These are phyloP conservation scores for Raphanus raphanistrum DNA, from an alignment of 345 rosid genomes.

Conservation along the genomic window DNA sequence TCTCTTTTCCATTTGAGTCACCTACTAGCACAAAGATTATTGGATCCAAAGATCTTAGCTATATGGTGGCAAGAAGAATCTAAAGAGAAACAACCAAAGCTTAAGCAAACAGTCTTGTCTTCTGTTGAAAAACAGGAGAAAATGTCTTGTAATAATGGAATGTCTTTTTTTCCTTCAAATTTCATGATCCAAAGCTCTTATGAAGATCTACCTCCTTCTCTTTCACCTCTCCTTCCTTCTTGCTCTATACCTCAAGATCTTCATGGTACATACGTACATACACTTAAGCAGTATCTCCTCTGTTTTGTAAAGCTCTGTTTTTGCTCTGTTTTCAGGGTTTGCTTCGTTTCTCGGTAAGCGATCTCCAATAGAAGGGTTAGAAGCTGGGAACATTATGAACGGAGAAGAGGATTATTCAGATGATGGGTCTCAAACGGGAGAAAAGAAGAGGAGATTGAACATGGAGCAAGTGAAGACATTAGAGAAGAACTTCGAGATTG, in stretches of 20 bases:
- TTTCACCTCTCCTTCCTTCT: constrained; percentile 54
- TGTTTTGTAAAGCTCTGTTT: constrained; percentile 10
- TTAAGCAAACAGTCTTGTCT: constrained; percentile 20
- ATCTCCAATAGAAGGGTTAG: constrained; percentile 65
- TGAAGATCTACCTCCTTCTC: constrained; percentile 56
- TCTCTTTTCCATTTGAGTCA: constrained; percentile 19
- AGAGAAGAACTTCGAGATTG: constrained; percentile 92
- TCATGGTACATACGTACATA: constrained; percentile 53
- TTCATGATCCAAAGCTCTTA: constrained; percentile 81
- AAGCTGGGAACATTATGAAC: constrained; percentile 40
- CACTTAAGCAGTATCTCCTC: background rate
- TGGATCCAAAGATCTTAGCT: constrained; percentile 6
- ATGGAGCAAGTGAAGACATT: constrained; percentile 92
- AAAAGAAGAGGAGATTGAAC: constrained; percentile 90
- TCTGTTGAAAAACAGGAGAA: constrained; percentile 30
- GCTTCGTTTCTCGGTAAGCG: constrained; percentile 84
- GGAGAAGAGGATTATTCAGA: constrained; percentile 86
- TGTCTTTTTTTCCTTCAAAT: constrained; percentile 83
- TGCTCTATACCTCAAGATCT: constrained; percentile 76
- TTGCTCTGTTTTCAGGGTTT: constrained; percentile 52
- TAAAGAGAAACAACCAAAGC: constrained; percentile 36
- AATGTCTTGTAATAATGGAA: constrained; percentile 83
- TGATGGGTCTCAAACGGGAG: constrained; percentile 92
- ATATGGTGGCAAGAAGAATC: constrained; percentile 25
- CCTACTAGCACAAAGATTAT: constrained; percentile 16